phyloP scores from a whole-genome alignment of 176 grass and related monocot genomes.

The Juncus inflexus region DNA sequence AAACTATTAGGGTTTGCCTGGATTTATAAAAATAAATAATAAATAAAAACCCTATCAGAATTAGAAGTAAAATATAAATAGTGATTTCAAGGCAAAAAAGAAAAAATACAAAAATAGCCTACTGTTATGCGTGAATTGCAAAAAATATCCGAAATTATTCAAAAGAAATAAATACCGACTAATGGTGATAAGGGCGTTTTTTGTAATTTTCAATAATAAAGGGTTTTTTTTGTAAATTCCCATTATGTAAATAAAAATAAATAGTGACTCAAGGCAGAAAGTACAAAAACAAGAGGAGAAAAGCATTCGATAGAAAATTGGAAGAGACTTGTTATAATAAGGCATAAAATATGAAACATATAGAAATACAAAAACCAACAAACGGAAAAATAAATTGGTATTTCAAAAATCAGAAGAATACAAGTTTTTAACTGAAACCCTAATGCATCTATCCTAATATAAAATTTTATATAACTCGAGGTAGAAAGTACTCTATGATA shows the following conservation, averaged over 20 bases:
- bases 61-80: not conserved
- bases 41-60: constrained; percentile 1
- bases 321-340: too few species aligned
- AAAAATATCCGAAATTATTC: not conserved
- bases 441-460: too few species aligned
- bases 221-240: constrained; percentile 19
- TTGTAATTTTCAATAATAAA: constrained; percentile 15
- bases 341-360: too few species aligned
- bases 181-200: not conserved
- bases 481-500: too few species aligned
- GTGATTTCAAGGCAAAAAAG: not conserved
- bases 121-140: not conserved
- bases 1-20: constrained; percentile 66
- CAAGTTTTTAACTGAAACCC: too few species aligned
- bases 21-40: constrained; percentile 20
- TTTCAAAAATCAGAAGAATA: too few species aligned
- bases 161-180: not conserved
- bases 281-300: not conserved
- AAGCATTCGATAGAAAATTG: not conserved
- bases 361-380: too few species aligned
- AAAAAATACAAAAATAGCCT: constrained; percentile 1
- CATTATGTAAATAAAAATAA: constrained; percentile 10
- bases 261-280: constrained; percentile 12
- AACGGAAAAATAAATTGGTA: too few species aligned
- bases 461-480: too few species aligned